Percentiles rank a stretch among this genome's conserved stretches.
Evolutionary conservation across 257 asterid genomes (phyloP).

Genomic region (Perilla frutescens): DNA sequence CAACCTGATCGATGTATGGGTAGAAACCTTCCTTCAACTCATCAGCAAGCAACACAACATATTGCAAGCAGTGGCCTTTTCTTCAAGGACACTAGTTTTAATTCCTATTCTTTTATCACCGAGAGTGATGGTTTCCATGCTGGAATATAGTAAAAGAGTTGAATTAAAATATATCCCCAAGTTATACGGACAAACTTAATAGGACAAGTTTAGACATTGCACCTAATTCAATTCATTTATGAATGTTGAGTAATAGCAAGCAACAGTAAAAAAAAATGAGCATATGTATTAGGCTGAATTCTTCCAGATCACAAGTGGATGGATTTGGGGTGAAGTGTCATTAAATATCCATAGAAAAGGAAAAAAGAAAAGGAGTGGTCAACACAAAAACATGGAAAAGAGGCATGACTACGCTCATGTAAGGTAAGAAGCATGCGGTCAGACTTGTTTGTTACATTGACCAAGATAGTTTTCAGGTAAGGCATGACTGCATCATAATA

Average conservation of each 20-base stretch:
- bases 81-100: slow-evolving; percentile 95
- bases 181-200: slow-evolving; percentile 3
- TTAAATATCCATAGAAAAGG: neutral
- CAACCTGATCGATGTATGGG: slow-evolving; percentile 97
- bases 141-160: slow-evolving; percentile 48
- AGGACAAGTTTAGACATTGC: slow-evolving; percentile 15
- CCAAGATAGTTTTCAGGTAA: slow-evolving; percentile 81
- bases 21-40: slow-evolving; percentile 97
- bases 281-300: neutral
- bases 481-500: slow-evolving; percentile 95
- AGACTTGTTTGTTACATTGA: slow-evolving; percentile 80
- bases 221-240: slow-evolving; percentile 1
- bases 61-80: slow-evolving; percentile 98
- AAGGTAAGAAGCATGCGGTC: slow-evolving; percentile 93
- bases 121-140: slow-evolving; percentile 96
- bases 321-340: neutral
- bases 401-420: slow-evolving; percentile 92
- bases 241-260: neutral
- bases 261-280: neutral
- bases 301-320: slow-evolving; percentile 3
- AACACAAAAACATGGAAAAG: slow-evolving; percentile 39
- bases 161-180: slow-evolving; percentile 1
- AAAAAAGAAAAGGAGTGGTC: neutral
- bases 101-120: slow-evolving; percentile 98
- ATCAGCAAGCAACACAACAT: slow-evolving; percentile 99